Evolutionary conservation across 148 eudicot genomes (phyloP).

Genomic region (Vaccinium vitisidaea): DNA sequence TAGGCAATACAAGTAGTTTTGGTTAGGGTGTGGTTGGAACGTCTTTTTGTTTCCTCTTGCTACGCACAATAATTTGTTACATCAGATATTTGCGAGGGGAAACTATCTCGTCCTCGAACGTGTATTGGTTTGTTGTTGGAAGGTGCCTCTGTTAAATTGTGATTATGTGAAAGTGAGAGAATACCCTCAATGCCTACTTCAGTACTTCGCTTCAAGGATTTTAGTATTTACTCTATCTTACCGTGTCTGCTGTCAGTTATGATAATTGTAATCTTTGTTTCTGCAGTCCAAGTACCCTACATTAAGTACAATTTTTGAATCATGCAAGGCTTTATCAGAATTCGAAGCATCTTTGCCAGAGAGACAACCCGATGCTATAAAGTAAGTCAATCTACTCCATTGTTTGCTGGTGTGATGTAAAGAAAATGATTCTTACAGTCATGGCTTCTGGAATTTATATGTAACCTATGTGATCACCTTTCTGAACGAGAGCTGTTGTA

Average conservation of each 20-base stretch:
- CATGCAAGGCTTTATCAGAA: constrained; percentile 38
- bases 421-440: background rate
- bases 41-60: background rate
- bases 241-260: background rate
- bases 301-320: constrained; percentile 29
- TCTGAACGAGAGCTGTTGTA: background rate
- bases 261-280: background rate
- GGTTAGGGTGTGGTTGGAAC: background rate
- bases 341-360: constrained; percentile 43
- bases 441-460: background rate
- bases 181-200: background rate
- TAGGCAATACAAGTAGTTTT: background rate
- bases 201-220: background rate
- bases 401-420: background rate
- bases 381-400: background rate
- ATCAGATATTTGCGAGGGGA: background rate
- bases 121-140: background rate
- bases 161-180: background rate
- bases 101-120: background rate
- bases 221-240: background rate
- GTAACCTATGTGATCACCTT: background rate
- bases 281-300: constrained; percentile 47
- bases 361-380: constrained; percentile 37
- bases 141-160: background rate
- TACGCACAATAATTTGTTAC: background rate